Evolutionary conservation across 139 green algal genomes (phyloP).

Genomic region (Auxenochlorella pyrenoidosa): DNA sequence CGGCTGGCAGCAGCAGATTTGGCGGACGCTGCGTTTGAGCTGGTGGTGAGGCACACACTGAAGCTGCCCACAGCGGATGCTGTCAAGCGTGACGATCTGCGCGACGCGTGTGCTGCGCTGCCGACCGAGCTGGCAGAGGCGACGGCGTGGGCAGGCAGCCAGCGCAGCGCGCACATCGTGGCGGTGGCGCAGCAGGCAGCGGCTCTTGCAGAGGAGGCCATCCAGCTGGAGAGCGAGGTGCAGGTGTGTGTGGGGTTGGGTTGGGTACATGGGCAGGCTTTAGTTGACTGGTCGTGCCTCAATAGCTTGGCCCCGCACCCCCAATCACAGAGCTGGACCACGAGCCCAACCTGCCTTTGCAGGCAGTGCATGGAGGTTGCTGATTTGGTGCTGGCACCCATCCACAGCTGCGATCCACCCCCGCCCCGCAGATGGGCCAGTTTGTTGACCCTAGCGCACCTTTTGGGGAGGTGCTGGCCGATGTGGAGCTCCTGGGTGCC

Average conservation of each 20-base stretch:
- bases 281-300: too few species aligned
- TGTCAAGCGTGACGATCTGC: conserved; percentile 22
- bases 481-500: background rate
- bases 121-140: background rate
- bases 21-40: background rate
- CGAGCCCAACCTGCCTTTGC: background rate
- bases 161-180: background rate
- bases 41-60: background rate
- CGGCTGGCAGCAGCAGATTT: background rate
- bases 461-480: conserved; percentile 6
- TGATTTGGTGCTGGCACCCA: background rate
- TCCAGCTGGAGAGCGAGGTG: conserved; percentile 1
- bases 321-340: background rate
- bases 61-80: conserved; percentile 27
- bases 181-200: background rate
- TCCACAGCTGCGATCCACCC: background rate
- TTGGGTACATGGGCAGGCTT: too few species aligned
- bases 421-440: background rate
- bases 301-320: background rate
- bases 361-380: too few species aligned
- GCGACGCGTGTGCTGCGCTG: background rate
- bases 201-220: conserved; percentile 10
- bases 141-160: background rate
- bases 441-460: background rate
- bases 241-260: too few species aligned